Evolutionary conservation across 495 filamentous ascomycete genomes (phyloP).

Genomic region (Delitschia confertaspora): DNA sequence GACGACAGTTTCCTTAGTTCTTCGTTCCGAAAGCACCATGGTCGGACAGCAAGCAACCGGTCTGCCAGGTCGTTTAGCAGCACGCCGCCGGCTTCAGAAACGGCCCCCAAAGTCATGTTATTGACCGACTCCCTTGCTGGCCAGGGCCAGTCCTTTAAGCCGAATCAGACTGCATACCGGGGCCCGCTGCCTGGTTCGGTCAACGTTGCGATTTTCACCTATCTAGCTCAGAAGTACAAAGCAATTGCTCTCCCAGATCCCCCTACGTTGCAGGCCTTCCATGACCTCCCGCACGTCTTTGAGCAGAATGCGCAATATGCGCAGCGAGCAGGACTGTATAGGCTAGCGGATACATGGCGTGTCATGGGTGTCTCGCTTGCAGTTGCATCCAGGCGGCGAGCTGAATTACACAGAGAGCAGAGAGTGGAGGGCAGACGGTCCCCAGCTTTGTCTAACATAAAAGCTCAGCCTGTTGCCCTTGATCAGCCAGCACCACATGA

Average conservation of each 20-base stretch:
- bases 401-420: slow-evolving; percentile 13
- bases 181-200: slow-evolving; percentile 23
- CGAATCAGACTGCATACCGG: slow-evolving; percentile 34
- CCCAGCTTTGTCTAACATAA: slow-evolving; percentile 4
- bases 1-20: slow-evolving; percentile 39
- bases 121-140: slow-evolving; percentile 32
- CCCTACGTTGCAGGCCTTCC: slow-evolving; percentile 22
- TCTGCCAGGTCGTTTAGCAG: slow-evolving; percentile 34
- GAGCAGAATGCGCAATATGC: slow-evolving; percentile 31
- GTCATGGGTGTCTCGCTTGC: slow-evolving; percentile 23
- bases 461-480: background rate
- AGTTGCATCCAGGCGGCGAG: slow-evolving; percentile 22
- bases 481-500: slow-evolving; percentile 13
- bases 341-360: slow-evolving; percentile 32
- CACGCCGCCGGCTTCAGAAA: slow-evolving; percentile 32
- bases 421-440: slow-evolving; percentile 4
- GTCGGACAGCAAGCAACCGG: slow-evolving; percentile 29
- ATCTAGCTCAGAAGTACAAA: slow-evolving; percentile 34
- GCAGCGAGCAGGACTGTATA: slow-evolving; percentile 27
- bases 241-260: slow-evolving; percentile 21
- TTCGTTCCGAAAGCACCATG: slow-evolving; percentile 30
- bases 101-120: slow-evolving; percentile 18
- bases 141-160: slow-evolving; percentile 31
- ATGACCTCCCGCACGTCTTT: slow-evolving; percentile 23
- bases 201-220: slow-evolving; percentile 29